A percentile compares a stretch with the other conserved stretches of the same genome.
phyloP scores from a whole-genome alignment of 2,329 filamentous ascomycete genomes.

The Alternaria triticina region DNA sequence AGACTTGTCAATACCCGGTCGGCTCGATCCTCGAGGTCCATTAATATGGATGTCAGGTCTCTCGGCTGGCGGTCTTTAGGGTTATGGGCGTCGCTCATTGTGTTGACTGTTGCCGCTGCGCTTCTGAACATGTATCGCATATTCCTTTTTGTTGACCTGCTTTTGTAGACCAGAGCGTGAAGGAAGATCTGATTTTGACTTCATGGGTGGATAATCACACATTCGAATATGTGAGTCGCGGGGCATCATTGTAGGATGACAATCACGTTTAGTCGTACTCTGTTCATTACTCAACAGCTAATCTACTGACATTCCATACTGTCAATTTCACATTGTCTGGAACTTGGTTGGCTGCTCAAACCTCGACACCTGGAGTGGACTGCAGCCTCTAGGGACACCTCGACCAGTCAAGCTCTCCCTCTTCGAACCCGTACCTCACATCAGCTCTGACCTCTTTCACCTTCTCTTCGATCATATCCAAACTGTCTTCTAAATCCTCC shows the following conservation, averaged over 20 bases:
- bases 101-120: background rate
- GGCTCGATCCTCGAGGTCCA: slow-evolving; percentile 1
- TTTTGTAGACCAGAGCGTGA: background rate
- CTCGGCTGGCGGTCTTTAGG: background rate
- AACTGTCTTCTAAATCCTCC: slow-evolving; percentile 13
- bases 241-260: background rate
- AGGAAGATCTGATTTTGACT: background rate
- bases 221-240: background rate
- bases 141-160: background rate
- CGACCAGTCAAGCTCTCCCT: background rate
- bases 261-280: background rate
- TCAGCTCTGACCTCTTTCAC: slow-evolving; percentile 15
- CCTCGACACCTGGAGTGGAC: background rate
- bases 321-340: background rate
- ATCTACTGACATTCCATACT: background rate
- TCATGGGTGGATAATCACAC: background rate
- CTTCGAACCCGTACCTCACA: slow-evolving; percentile 9
- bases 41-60: background rate
- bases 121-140: background rate
- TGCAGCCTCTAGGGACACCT: background rate
- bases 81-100: background rate
- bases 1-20: slow-evolving; percentile 5
- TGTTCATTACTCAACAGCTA: background rate
- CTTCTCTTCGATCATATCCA: slow-evolving; percentile 8
- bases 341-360: background rate